A percentile compares a stretch with the other conserved stretches of the same genome.
Conservation (phyloP, 73 alveolate species). For the Paraurostyla sp. region DNA sequence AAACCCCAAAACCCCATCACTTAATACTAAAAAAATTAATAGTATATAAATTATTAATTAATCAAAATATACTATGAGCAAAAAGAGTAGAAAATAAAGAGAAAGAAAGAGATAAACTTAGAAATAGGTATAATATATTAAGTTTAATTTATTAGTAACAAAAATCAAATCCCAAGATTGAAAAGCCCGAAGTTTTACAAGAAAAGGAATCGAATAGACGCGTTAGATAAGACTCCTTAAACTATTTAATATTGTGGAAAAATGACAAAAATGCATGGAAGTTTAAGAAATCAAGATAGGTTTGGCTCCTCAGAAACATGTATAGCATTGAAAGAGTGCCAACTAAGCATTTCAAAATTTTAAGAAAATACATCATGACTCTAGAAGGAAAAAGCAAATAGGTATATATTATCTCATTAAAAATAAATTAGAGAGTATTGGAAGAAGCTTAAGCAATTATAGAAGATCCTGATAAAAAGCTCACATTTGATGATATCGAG, state of each 20-base stretch:
- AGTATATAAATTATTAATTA: no score
- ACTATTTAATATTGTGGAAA: conserved; percentile 56
- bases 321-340: conserved; percentile 53
- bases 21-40: no score
- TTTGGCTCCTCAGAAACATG: conserved; percentile 51
- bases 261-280: conserved; percentile 24
- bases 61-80: neutral
- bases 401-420: neutral
- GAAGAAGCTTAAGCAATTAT: conserved; percentile 24
- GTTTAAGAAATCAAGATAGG: conserved; percentile 55
- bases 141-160: neutral
- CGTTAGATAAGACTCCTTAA: conserved; percentile 41
- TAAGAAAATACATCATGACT: conserved; percentile 10
- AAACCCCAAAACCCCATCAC: no score
- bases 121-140: conserved; percentile 7
- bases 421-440: neutral
- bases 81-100: conserved; percentile 39
- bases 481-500: conserved; percentile 15
- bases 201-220: conserved; percentile 6
- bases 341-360: conserved; percentile 53
- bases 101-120: conserved; percentile 2
- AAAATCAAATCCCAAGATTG: neutral
- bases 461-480: neutral
- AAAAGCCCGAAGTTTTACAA: neutral
- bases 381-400: conserved; percentile 27